Conservation (phyloP, 2,329 filamentous ascomycete genomes). For the Chaetothyriales sp. region DNA sequence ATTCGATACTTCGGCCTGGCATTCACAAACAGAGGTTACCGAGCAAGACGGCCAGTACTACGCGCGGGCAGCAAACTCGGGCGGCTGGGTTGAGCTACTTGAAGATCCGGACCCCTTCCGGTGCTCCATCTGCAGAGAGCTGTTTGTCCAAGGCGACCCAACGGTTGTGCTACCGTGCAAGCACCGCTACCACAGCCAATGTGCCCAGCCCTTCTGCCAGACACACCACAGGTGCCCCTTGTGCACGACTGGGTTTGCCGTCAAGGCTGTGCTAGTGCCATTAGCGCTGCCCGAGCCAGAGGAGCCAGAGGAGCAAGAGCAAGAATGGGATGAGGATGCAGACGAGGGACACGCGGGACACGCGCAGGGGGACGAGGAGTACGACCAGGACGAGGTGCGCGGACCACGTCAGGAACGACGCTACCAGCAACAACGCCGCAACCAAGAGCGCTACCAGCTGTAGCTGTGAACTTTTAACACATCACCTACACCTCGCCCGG, state of each 20-base stretch:
- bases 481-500: too few species aligned
- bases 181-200: background rate
- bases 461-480: too few species aligned
- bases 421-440: too few species aligned
- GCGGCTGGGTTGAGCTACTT: background rate
- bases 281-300: background rate
- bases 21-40: background rate
- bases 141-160: background rate
- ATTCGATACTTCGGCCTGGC: background rate
- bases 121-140: background rate
- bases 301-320: background rate
- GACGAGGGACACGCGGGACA: too few species aligned
- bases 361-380: too few species aligned
- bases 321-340: background rate
- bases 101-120: background rate
- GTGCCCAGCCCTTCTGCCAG: background rate
- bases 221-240: background rate
- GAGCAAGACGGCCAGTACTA: background rate
- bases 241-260: background rate
- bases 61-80: background rate
- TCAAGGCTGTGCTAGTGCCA: background rate
- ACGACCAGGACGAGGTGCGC: too few species aligned
- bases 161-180: background rate
- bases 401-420: too few species aligned
- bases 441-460: too few species aligned